These are phyloP conservation scores for Lotus japonicus DNA, from an alignment of 306 rosid species.

Conservation along the genomic window DNA sequence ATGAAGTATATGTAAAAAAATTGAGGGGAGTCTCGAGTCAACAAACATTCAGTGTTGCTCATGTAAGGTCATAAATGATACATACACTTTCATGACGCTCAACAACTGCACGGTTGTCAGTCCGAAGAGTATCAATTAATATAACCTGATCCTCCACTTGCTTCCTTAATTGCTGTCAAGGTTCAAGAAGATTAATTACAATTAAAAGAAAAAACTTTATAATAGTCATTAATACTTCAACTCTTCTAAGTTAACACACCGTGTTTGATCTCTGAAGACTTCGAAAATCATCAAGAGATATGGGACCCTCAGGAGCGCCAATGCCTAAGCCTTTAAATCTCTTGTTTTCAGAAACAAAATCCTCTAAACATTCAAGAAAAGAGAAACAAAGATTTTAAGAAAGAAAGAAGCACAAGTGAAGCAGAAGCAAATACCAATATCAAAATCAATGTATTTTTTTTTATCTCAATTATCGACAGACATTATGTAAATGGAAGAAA, in stretches of 20 bases:
- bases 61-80: background rate
- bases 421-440: background rate
- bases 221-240: background rate
- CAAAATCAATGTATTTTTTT: background rate
- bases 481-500: background rate
- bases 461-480: background rate
- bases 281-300: slow-evolving; percentile 97
- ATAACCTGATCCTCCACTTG: slow-evolving; percentile 80
- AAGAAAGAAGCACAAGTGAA: background rate
- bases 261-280: slow-evolving; percentile 87
- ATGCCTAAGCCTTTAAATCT: slow-evolving; percentile 90
- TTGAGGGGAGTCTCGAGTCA: background rate
- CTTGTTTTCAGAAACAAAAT: slow-evolving; percentile 58
- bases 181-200: background rate
- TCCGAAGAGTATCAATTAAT: slow-evolving; percentile 49
- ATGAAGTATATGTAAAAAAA: background rate
- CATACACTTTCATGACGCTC: slow-evolving; percentile 73
- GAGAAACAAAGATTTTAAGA: background rate
- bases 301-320: slow-evolving; percentile 94
- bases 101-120: slow-evolving; percentile 50
- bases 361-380: slow-evolving; percentile 42
- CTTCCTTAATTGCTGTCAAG: slow-evolving; percentile 82
- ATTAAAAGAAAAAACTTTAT: background rate
- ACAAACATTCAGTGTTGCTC: background rate
- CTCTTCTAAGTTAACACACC: slow-evolving; percentile 32